phyloP scores from a whole-genome alignment of 768 basidiomycete genomes.

The Pholiota conissans region DNA sequence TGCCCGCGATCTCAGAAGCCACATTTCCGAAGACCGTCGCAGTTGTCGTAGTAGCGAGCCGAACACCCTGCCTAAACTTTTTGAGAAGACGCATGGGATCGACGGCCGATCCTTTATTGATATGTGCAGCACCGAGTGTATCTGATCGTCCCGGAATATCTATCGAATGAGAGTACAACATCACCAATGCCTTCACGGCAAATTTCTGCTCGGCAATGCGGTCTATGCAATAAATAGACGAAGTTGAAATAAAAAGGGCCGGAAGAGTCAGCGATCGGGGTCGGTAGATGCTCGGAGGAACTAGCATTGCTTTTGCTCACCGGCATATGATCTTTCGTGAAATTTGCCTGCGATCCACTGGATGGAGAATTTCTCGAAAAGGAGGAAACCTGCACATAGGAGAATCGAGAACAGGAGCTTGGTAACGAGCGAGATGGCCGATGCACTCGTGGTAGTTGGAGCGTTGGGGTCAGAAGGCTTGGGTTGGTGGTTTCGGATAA shows the following conservation, averaged over 20 bases:
- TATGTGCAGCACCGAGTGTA: conserved; percentile 44
- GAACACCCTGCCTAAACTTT: conserved; percentile 69
- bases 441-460: conserved; percentile 22
- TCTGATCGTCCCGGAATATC: conserved; percentile 72
- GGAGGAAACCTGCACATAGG: conserved; percentile 66
- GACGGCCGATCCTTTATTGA: conserved; percentile 36
- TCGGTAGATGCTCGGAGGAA: not conserved
- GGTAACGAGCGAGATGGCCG: conserved; percentile 53
- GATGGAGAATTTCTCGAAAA: conserved; percentile 83
- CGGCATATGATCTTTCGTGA: conserved; percentile 74
- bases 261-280: not conserved
- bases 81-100: conserved; percentile 68
- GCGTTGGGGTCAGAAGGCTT: conserved; percentile 19
- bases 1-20: conserved; percentile 55
- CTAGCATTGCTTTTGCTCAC: conserved; percentile 25
- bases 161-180: conserved; percentile 76
- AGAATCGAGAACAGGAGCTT: conserved; percentile 75
- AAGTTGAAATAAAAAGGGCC: not conserved
- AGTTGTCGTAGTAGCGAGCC: conserved; percentile 74
- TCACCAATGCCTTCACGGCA: conserved; percentile 67
- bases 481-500: conserved; percentile 51
- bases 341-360: conserved; percentile 86
- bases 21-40: conserved; percentile 69
- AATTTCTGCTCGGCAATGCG: conserved; percentile 83
- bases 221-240: conserved; percentile 39